phyloP scores from a whole-genome alignment of 2,329 filamentous ascomycete species.

The Ceratocystis cubensis region DNA sequence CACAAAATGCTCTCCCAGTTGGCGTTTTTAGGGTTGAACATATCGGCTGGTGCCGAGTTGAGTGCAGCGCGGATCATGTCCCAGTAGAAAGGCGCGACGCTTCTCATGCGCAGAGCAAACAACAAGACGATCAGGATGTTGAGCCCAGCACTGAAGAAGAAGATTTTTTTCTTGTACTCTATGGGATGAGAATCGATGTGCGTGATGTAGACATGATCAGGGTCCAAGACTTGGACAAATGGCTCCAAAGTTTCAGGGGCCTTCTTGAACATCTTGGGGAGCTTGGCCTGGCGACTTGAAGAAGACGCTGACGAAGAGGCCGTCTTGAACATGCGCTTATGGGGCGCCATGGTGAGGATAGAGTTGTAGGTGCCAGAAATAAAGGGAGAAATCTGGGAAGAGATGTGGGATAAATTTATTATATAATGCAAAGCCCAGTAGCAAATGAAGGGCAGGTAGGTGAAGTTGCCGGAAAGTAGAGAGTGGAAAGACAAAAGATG shows the following conservation, averaged over 20 bases:
- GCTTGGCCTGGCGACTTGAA: conserved; percentile 27
- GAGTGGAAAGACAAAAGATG: background rate
- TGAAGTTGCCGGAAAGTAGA: too few relatives aligned
- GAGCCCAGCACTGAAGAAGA: conserved; percentile 63
- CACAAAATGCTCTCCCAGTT: conserved; percentile 44
- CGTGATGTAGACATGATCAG: conserved; percentile 64
- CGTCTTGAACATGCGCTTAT: conserved; percentile 20
- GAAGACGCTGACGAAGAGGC: background rate
- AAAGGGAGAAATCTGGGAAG: conserved; percentile 11
- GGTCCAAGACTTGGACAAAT: conserved; percentile 54
- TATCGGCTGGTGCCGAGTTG: conserved; percentile 53
- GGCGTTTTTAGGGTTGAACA: conserved; percentile 46
- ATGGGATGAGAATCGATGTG: conserved; percentile 64
- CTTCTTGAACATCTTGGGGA: conserved; percentile 55
- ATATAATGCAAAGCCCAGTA: background rate
- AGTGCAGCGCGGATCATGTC: conserved; percentile 50
- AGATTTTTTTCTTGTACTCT: conserved; percentile 69
- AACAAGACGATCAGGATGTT: conserved; percentile 55
- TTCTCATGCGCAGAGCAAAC: conserved; percentile 55
- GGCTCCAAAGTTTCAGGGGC: conserved; percentile 50
- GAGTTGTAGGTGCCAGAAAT: conserved; percentile 5
- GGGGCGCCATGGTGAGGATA: conserved; percentile 24
- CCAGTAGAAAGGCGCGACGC: conserved; percentile 61
- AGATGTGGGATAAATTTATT: conserved; percentile 10
- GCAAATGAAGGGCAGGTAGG: background rate